Evolutionary conservation across 352 stramenopile species (phyloP).

Genomic region (Pythium scleroteichum): DNA sequence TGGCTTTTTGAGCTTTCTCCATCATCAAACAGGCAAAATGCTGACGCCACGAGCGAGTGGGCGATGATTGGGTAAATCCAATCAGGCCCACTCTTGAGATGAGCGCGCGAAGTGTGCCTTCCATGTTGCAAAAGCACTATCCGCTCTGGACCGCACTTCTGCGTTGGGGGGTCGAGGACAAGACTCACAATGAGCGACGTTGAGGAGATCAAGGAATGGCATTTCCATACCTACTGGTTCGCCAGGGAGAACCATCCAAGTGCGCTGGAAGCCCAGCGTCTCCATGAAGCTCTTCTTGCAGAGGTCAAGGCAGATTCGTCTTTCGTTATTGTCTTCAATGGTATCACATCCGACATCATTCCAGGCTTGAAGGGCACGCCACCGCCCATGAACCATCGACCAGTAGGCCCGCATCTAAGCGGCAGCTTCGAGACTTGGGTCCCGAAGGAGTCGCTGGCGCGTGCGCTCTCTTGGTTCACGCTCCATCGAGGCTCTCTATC

Average conservation of each 20-base stretch:
- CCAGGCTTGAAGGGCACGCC: slow-evolving; percentile 30
- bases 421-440: slow-evolving; percentile 75
- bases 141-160: neutral
- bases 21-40: neutral
- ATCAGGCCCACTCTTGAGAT: neutral
- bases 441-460: slow-evolving; percentile 57
- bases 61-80: slow-evolving; percentile 13
- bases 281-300: slow-evolving; percentile 51
- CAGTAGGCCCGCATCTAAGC: slow-evolving; percentile 61
- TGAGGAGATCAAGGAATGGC: slow-evolving; percentile 59
- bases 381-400: slow-evolving; percentile 54
- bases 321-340: slow-evolving; percentile 67
- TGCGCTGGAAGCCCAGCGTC: slow-evolving; percentile 39
- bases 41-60: neutral
- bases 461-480: slow-evolving; percentile 67
- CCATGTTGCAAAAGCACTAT: neutral
- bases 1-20: too few species aligned
- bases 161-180: too few species aligned
- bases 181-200: neutral
- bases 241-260: slow-evolving; percentile 39
- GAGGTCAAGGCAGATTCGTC: slow-evolving; percentile 38
- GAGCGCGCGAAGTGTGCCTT: slow-evolving; percentile 20
- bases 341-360: slow-evolving; percentile 38
- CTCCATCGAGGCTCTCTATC: slow-evolving; percentile 57
- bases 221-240: slow-evolving; percentile 78